A percentile compares a stretch with the other conserved stretches of the same genome.
phyloP scores from a whole-genome alignment of 2,329 filamentous ascomycete species.

The Cladosporium velox region DNA sequence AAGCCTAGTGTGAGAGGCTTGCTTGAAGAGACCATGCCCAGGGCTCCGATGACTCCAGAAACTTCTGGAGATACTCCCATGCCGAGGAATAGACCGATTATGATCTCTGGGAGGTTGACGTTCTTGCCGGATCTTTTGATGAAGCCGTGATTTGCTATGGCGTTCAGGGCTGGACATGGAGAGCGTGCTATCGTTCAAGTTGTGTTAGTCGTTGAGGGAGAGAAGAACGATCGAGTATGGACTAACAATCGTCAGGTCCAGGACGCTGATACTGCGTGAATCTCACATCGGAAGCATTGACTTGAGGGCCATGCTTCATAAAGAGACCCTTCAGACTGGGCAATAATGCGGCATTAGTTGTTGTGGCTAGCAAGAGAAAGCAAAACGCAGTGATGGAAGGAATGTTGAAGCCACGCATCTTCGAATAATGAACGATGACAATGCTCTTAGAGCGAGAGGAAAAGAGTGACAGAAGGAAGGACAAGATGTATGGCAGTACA shows the following conservation, averaged over 20 bases:
- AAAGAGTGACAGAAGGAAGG: not conserved
- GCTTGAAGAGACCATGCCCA: not conserved
- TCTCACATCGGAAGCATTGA: not conserved
- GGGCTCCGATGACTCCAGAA: not conserved
- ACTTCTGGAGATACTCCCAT: not conserved
- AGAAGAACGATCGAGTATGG: too few relatives aligned
- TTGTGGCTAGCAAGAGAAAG: not conserved
- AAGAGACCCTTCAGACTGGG: not conserved
- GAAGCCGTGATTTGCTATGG: conserved; percentile 4
- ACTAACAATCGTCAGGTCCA: not conserved
- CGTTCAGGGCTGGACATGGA: conserved; percentile 1
- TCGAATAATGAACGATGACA: not conserved
- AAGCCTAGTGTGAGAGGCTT: conserved; percentile 25
- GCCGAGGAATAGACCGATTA: not conserved
- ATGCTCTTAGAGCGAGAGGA: not conserved
- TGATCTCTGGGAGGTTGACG: not conserved
- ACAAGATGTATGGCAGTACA: not conserved
- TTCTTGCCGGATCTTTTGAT: not conserved
- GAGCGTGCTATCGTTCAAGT: not conserved
- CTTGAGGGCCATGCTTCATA: not conserved
- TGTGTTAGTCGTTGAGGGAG: not conserved
- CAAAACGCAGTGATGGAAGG: not conserved
- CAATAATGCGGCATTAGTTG: not conserved
- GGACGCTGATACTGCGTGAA: not conserved
- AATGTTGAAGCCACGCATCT: not conserved